Percentiles rank a stretch among this genome's conserved stretches.
Conservation (phyloP, 768 basidiomycete species). For the Podaxis pistillaris region DNA sequence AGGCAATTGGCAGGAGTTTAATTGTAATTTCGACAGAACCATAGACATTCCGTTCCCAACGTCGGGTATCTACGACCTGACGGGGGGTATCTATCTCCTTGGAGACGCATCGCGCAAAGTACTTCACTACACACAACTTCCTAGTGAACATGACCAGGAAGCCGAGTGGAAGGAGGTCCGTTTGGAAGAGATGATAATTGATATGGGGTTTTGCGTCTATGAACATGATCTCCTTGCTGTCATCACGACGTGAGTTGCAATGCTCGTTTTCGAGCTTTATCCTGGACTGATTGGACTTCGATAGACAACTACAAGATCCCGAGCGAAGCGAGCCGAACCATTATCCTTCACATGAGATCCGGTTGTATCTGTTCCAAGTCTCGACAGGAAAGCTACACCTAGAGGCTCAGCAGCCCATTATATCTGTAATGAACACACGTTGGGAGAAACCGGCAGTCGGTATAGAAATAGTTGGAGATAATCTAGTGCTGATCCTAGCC, state of each 20-base stretch:
- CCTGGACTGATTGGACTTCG: not conserved
- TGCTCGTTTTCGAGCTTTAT: not conserved
- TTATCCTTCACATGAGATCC: conserved; percentile 8
- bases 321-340: not conserved
- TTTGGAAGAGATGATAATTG: conserved; percentile 31
- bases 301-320: not conserved
- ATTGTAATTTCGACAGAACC: conserved; percentile 23
- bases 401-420: conserved; percentile 25
- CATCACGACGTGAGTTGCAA: conserved; percentile 34
- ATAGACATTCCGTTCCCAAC: conserved; percentile 27
- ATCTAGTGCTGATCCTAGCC: conserved; percentile 37
- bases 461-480: conserved; percentile 45
- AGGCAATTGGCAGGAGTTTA: conserved; percentile 26
- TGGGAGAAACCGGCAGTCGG: conserved; percentile 32
- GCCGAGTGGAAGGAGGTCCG: conserved; percentile 29
- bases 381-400: conserved; percentile 39
- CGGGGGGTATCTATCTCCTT: conserved; percentile 38
- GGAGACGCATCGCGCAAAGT: conserved; percentile 27
- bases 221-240: conserved; percentile 45
- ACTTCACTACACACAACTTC: conserved; percentile 34
- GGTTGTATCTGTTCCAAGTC: conserved; percentile 22
- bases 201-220: conserved; percentile 40
- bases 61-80: conserved; percentile 43
- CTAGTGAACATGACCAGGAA: conserved; percentile 24
- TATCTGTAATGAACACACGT: conserved; percentile 27